Conservation (phyloP, 2,329 filamentous ascomycete species). For the Aspergillus ustus region DNA sequence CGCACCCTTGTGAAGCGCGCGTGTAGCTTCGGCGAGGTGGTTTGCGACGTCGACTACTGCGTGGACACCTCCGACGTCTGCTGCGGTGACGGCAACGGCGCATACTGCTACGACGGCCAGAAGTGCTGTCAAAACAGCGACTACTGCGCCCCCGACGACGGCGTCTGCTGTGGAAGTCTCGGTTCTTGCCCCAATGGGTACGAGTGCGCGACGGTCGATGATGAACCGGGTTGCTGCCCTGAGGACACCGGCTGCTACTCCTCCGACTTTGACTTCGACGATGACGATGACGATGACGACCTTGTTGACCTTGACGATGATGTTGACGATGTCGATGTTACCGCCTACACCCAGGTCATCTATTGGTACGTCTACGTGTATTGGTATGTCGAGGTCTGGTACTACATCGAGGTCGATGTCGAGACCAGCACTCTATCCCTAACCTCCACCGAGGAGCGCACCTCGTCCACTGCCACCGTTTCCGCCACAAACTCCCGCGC, state of each 20-base stretch:
- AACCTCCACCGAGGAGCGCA: neutral
- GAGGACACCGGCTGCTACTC: neutral
- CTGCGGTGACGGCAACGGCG: neutral
- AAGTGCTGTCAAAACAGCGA: neutral
- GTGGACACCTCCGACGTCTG: neutral
- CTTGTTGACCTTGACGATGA: neutral
- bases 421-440: neutral
- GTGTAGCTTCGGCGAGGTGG: neutral
- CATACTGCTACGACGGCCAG: neutral
- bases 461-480: neutral
- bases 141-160: neutral
- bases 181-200: neutral
- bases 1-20: neutral
- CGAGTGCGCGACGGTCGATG: neutral
- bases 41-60: neutral
- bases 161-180: neutral
- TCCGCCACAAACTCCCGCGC: neutral
- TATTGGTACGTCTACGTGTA: conserved; percentile 13
- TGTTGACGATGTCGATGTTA: neutral
- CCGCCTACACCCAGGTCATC: neutral
- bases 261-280: neutral
- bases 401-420: neutral
- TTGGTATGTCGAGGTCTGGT: conserved; percentile 10
- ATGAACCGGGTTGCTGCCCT: neutral
- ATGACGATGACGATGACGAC: neutral